Conservation (phyloP, 129 eudicot species). For the Kitagawia praeruptora region DNA sequence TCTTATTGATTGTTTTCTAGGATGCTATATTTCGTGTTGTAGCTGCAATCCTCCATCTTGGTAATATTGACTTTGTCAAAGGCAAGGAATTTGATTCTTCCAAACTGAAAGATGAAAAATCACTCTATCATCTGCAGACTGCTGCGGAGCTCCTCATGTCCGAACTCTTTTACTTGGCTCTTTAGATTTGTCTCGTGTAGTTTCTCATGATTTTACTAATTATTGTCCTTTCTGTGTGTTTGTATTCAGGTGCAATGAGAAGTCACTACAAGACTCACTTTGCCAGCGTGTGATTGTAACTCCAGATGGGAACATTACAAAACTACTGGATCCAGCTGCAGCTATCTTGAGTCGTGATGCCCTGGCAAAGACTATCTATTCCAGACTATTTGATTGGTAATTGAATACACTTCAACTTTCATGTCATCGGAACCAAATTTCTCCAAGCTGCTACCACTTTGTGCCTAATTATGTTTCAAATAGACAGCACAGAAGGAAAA, state of each 20-base stretch:
- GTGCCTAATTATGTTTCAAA: neutral
- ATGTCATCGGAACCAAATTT: neutral
- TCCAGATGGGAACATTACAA: slow-evolving; percentile 95
- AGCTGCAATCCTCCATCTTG: slow-evolving; percentile 98
- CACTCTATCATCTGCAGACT: slow-evolving; percentile 65
- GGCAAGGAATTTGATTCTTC: slow-evolving; percentile 92
- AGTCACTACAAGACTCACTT: slow-evolving; percentile 78
- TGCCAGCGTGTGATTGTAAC: slow-evolving; percentile 96
- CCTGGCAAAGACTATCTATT: slow-evolving; percentile 86
- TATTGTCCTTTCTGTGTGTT: slow-evolving; percentile 1
- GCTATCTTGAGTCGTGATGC: slow-evolving; percentile 93
- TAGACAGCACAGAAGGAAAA: neutral
- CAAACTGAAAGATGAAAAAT: slow-evolving; percentile 70
- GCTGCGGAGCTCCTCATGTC: slow-evolving; percentile 92
- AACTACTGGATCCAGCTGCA: slow-evolving; percentile 74
- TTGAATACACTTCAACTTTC: neutral
- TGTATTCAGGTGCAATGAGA: slow-evolving; percentile 62
- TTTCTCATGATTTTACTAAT: slow-evolving; percentile 6
- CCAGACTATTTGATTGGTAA: slow-evolving; percentile 96
- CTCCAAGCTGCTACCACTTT: neutral
- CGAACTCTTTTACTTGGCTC: slow-evolving; percentile 19
- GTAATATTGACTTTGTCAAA: slow-evolving; percentile 77
- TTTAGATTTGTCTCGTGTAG: neutral
- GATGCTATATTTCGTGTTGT: slow-evolving; percentile 95
- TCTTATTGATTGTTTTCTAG: slow-evolving; percentile 25